Evolutionary conservation across 78 protist genomes (phyloP), one percentile per base, ranked within the genome.

Genomic region (Dictyostelium firmibasis): DNA sequence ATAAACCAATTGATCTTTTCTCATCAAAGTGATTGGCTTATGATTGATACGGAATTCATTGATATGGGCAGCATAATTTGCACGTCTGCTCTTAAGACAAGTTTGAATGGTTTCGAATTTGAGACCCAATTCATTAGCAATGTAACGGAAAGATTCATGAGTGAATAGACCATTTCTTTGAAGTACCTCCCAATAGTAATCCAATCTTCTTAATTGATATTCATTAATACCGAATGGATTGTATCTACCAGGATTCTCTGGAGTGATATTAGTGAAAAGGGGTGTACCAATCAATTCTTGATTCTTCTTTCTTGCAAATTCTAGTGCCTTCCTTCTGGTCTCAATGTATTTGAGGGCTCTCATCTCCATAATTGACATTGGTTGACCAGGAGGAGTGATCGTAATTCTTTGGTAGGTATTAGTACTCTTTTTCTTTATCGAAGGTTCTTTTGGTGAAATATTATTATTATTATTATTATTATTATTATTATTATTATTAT

Each of bases 181-280:
- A 33, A 72, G 44, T 16, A 72, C 43, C 33, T 72, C 79, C 79
- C 79, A 72, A 72, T 72, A 72, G 25, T 33, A 72, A 72, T 72
- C 79, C 79, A 72, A 72, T 72, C 79, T 72, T 72, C 36, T 72
- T 0, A 16, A 16, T 72, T 72, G 79, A 72, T 72, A 33, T 72
- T 67, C 75, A 27, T n/a, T 27, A 4, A 27, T 27, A 67, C 75
- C 75, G 33, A 27, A 29, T 11, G 38, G 35, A 67, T 67, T 67
- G 31, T 27, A 25, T 67, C 35, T 67, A 27, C 75, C 75, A 27
- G 75, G 75, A 67, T 67, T 67, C 14, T 11, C 35, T 67, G 35
- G 20, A 10, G 75, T 27, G 0, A 67, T 57, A 57, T 57, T 57
- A 27, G 67, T 57, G 27, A 57, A 57, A 27, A 57, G 20, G 2